Base-by-base conservation (phyloP, 495 filamentous ascomycete species). In the Pseudevernia furfuracea region DNA sequence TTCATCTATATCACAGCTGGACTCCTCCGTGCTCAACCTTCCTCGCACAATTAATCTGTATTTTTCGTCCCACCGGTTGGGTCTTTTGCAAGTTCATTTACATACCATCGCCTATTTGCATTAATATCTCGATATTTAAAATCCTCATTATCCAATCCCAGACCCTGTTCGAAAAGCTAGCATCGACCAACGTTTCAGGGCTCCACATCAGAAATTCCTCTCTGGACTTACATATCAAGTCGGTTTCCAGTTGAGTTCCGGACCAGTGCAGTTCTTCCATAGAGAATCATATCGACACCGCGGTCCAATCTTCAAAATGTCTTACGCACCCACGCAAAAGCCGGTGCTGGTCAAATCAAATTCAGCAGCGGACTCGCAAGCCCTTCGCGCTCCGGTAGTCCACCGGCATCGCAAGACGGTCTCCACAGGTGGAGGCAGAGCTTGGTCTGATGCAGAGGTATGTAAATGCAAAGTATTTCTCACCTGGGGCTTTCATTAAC, bases 361-460 rank as follows among this genome's bases (percentile, higher is more conserved):
- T 6, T 60, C 63, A 14, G 59, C 67, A 52, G 65, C 68, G n/a
- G 66, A 65, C 21, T 52, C 56, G 21, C 62, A 64, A n/a, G 59
- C 49, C 9, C 61, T 68, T 4, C 63, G 67, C 10, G 63, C 67
- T 41, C 57, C 66, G 19, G 52, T 60, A 30, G 34, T 64, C 46
- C 67, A 70, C 44, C 69, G 69, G 43, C 69, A 81, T 70, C 82
- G 85, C 49, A 89, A 89, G 75, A 73, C 75, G 41, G 80, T 81
- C 43, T 87, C 87, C 62, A 87, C 87, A 28, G 87, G 87, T 62
- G 87, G 87, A 59, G 87, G 87, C 28, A 77, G 88, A 74, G 86
- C 87, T 60, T 90, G 87, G 87, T 89, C 86, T 66, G 86, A 89
- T 75, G 87, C 88, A 70, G 87, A 90, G 85, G 87, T 89, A 81